Base-by-base conservation (phyloP, 768 basidiomycete species). In the Rhodosporidiobolus odoratus region DNA sequence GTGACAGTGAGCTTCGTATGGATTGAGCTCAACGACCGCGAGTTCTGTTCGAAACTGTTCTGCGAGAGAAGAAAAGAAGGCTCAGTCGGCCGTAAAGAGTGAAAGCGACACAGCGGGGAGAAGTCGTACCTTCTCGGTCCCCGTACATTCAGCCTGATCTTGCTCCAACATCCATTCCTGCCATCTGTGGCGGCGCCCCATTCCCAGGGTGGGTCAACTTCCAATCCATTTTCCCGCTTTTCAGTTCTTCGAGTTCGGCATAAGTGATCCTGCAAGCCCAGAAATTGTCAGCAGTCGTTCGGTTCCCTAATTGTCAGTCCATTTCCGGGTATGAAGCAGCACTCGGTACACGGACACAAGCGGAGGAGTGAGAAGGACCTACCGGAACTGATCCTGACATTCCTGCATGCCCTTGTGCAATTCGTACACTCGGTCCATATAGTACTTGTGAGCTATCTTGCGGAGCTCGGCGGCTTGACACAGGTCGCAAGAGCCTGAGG, bases 381-480 rank as follows among this genome's bases (percentile, higher is more conserved):
- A 70, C 73, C 68, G 61, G 73, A 74, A 74, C 54, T 65, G 63
- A 57, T 71, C 69, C 45, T 65, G 53, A 50, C 66, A 67, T 13
- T 35, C 50, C 41, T 74, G 59, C 73, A 74, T 74, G 4, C 41
- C 66, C 15, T 37, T 47, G 35, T 68, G 57, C 15, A 74, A 41
- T 35, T 74, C 69, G 63, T 58, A 27, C 6, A 74, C 73, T 8
- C 73, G 66, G 35, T 71, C 62, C 59, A 71, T 65, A 66, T 71
- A 74, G 60, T 68, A 74, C 41, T 64, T 65, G 41, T 65, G 69
- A 7, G 73, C 73, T 38, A 74, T 32, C 52, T 65, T 57, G 59
- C 64, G 66, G 13, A 74, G 50, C 17, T 57, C 62, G 13, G 69
- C 41, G 12, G 58, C 73, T 74, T 43, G 23, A 10, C 6, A 52